Evolutionary conservation across 2,329 filamentous ascomycete genomes (phyloP).

Genomic region (Tolypocladium sp.): DNA sequence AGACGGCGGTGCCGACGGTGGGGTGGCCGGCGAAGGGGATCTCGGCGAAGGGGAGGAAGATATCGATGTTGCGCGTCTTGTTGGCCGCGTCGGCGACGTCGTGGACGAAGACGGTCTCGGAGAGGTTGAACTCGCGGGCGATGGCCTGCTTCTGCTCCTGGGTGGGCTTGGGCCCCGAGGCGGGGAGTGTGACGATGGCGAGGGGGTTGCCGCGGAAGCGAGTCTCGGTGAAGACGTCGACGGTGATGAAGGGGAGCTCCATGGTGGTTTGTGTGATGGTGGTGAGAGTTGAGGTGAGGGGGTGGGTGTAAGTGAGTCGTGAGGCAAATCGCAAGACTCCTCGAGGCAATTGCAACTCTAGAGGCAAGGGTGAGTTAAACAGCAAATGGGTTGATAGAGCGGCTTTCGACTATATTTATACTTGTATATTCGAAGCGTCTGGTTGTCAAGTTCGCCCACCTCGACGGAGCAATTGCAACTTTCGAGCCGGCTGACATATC

Average conservation of each 20-base stretch:
- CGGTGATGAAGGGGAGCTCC: conserved; percentile 40
- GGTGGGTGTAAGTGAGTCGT: background rate
- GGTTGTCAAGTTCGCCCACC: background rate
- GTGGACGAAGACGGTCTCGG: conserved; percentile 55
- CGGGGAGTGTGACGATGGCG: conserved; percentile 46
- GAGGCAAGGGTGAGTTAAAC: background rate
- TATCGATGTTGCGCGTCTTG: conserved; percentile 38
- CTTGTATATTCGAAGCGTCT: background rate
- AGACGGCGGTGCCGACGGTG: conserved; percentile 46
- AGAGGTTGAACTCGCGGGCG: conserved; percentile 55
- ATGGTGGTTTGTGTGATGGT: conserved; percentile 10
- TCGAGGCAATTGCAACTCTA: background rate
- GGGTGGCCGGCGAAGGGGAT: conserved; percentile 56
- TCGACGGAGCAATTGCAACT: background rate
- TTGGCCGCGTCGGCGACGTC: conserved; percentile 24
- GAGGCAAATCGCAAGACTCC: background rate
- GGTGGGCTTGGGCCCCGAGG: conserved; percentile 27
- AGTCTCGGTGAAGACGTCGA: conserved; percentile 48
- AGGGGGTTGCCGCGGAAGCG: conserved; percentile 50
- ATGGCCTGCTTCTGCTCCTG: conserved; percentile 48
- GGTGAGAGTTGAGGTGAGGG: background rate
- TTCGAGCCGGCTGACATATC: background rate
- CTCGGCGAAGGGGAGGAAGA: conserved; percentile 46
- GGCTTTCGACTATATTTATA: background rate
- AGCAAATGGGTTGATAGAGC: background rate